A percentile compares a stretch with the other conserved stretches of the same genome.
phyloP scores from a whole-genome alignment of 2,329 filamentous ascomycete genomes.

The Karstenula rhodostoma region DNA sequence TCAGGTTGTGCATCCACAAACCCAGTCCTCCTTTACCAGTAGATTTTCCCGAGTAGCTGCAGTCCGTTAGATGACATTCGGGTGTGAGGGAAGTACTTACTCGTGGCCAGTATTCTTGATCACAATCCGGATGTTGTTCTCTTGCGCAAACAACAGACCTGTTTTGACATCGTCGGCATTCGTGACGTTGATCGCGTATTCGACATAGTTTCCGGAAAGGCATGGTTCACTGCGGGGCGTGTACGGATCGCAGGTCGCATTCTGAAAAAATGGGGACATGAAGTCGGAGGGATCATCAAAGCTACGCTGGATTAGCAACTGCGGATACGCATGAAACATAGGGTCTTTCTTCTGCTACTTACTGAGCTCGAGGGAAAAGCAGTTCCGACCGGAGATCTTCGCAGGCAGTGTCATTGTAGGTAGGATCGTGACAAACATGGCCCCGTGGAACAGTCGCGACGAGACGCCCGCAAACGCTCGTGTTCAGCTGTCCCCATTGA shows the following conservation, averaged over 20 bases:
- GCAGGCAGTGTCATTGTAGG: background rate
- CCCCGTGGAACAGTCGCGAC: background rate
- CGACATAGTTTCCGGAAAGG: conserved; percentile 30
- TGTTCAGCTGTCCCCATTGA: background rate
- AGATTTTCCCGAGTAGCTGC: conserved; percentile 17
- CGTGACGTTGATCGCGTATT: conserved; percentile 45
- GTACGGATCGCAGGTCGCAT: conserved; percentile 18
- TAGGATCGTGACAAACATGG: background rate
- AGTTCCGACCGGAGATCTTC: background rate
- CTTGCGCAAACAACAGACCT: conserved; percentile 21
- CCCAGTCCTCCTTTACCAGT: conserved; percentile 16
- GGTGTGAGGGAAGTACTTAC: no score
- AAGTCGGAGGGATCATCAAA: conserved; percentile 15
- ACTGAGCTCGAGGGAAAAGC: background rate
- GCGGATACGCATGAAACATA: background rate
- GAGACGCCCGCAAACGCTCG: background rate
- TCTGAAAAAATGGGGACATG: conserved; percentile 16
- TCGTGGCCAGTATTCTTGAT: conserved; percentile 28
- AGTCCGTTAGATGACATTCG: no score
- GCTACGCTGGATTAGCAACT: background rate
- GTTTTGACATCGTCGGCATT: conserved; percentile 11
- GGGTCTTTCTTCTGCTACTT: background rate
- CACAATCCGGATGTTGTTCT: conserved; percentile 23
- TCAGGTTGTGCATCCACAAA: conserved; percentile 30
- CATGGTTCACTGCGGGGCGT: conserved; percentile 7